phyloP scores from a whole-genome alignment of 371 early-diverging fungal species.

The Lichtheimia ornata region DNA sequence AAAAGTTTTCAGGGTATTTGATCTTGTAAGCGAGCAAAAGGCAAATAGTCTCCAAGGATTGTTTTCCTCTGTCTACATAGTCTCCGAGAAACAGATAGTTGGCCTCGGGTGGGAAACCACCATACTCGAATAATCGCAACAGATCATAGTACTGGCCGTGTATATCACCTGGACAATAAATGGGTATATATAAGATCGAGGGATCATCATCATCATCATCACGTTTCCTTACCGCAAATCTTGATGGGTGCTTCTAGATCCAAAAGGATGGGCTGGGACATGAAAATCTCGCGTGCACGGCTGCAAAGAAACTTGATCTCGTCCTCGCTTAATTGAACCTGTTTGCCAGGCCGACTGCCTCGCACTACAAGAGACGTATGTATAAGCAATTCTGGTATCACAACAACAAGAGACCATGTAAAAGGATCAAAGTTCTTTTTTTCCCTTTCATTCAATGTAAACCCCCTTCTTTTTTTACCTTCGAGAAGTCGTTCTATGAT shows the following conservation, averaged over 20 bases:
- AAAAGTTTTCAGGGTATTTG: constrained; percentile 97
- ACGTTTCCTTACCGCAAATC: constrained; percentile 68
- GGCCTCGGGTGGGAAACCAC: constrained; percentile 90
- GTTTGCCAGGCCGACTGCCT: constrained; percentile 91
- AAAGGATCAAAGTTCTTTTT: neutral
- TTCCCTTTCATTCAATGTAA: neutral
- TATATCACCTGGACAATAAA: constrained; percentile 43
- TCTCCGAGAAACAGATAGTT: constrained; percentile 96
- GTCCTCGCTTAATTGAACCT: constrained; percentile 76
- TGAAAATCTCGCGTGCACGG: constrained; percentile 86
- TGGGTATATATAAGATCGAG: neutral
- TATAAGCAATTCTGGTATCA: constrained; percentile 3
- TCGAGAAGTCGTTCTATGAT: constrained; percentile 28
- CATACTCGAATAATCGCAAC: constrained; percentile 89
- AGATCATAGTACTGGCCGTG: constrained; percentile 96
- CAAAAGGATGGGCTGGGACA: constrained; percentile 92
- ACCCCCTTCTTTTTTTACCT: constrained; percentile 11
- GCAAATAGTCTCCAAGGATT: constrained; percentile 79
- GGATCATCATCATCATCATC: neutral
- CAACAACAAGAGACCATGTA: neutral
- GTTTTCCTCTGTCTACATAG: constrained; percentile 95
- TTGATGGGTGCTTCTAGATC: constrained; percentile 97
- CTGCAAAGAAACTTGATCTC: constrained; percentile 91
- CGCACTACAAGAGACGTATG: constrained; percentile 63
- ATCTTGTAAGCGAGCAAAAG: constrained; percentile 88